Evolutionary conservation across 2,329 filamentous ascomycete genomes (phyloP).

Genomic region (Nothomitra cinnamomea): DNA sequence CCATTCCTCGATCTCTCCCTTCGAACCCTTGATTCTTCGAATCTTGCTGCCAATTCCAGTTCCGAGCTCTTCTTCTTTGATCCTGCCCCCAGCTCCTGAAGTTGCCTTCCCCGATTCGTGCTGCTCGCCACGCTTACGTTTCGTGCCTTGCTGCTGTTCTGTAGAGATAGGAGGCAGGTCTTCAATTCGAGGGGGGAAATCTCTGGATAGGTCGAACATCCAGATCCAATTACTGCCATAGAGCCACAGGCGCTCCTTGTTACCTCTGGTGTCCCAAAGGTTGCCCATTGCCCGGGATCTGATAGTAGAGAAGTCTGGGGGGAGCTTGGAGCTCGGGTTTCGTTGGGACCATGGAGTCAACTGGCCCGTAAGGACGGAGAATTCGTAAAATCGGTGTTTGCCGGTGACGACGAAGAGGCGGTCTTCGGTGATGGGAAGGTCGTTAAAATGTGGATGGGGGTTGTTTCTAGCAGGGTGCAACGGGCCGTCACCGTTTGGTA

Average conservation of each 20-base stretch:
- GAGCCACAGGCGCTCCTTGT: constrained; percentile 57
- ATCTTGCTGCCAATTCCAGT: constrained; percentile 30
- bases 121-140: constrained; percentile 19
- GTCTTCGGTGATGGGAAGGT: constrained; percentile 35
- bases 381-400: constrained; percentile 53
- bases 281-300: constrained; percentile 70
- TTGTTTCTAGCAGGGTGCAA: constrained; percentile 32
- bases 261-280: constrained; percentile 54
- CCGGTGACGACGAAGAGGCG: constrained; percentile 44
- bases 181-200: constrained; percentile 34
- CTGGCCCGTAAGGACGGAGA: constrained; percentile 60
- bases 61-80: constrained; percentile 26
- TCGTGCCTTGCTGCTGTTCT: constrained; percentile 16
- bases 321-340: constrained; percentile 62
- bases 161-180: constrained; percentile 2
- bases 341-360: constrained; percentile 74
- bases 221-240: constrained; percentile 76
- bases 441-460: constrained; percentile 36
- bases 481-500: constrained; percentile 7
- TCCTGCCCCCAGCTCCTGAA: constrained; percentile 38
- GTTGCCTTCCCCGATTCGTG: constrained; percentile 19
- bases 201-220: constrained; percentile 73
- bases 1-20: constrained; percentile 21
- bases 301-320: constrained; percentile 53
- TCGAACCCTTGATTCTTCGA: constrained; percentile 27